Evolutionary conservation across 345 rosid species (phyloP), one percentile per base, ranked within the genome.

Genomic region (Alliaria petiolata): DNA sequence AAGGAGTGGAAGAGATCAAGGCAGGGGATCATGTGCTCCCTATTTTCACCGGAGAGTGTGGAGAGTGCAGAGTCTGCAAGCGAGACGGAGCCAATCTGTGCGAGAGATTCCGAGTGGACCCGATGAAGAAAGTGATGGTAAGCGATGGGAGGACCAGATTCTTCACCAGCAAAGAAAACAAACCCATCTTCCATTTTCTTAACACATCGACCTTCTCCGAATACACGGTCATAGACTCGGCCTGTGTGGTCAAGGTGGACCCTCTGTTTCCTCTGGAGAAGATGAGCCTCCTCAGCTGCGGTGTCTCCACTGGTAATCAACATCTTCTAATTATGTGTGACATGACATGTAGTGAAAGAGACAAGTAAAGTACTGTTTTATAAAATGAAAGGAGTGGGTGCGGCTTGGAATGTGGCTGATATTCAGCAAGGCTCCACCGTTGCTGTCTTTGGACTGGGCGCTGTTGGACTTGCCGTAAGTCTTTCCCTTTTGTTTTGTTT

Each of bases 391-490:
- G 95, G 95, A 0, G 84, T 76, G 30, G 97, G 97, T 12, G 87
- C 92, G 0, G 83, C 87, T n/a, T 84, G 88, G 95, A 89, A 81
- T 77, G 91, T 82, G 15, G 85, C 89, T 8, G 55, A 69, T 39
- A 79, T 88, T 61, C 78, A 80, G 65, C 44, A 31, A 5, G 88
- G 91, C 49, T 85, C 97, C 14, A 78, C 68, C 28, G 86, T 88
- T 0, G 91, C 86, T 54, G 81, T 87, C 57, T 72, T 91, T 6
- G 97, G 95, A 42, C 86, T 91, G 38, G 97, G 95, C 49, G 83
- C 86, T 11, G 95, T 88, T 42, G 90, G 95, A 15, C 81, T 88
- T 17, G 89, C 91, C 73, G 90, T 82, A 79, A 14, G 58, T 53
- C 17, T 8, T 8, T 14, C 8, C 8, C 6, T 35, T 45, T 34